Percentiles rank a stretch among this genome's conserved stretches.
These are phyloP conservation scores for Ogataea saltuana DNA, from an alignment of 805 yeast species.

Conservation along the genomic window DNA sequence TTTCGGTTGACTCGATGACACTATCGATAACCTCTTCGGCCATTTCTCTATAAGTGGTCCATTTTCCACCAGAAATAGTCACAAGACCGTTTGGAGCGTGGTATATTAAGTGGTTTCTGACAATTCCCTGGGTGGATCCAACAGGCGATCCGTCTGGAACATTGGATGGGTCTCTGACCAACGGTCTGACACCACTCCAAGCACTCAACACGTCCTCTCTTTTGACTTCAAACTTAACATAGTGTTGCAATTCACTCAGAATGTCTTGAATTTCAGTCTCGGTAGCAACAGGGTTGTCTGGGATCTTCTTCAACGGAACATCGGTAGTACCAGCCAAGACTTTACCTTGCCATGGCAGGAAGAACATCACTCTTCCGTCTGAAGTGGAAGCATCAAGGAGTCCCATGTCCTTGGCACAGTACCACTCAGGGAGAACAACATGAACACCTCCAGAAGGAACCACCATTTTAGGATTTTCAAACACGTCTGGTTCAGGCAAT, in stretches of 20 bases:
- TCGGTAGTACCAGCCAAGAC: slow-evolving; percentile 97
- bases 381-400: slow-evolving; percentile 87
- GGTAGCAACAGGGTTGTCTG: slow-evolving; percentile 76
- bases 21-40: slow-evolving; percentile 89
- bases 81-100: slow-evolving; percentile 69
- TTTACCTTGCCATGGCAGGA: slow-evolving; percentile 97
- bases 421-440: slow-evolving; percentile 86
- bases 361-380: slow-evolving; percentile 96
- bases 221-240: slow-evolving; percentile 83
- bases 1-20: slow-evolving; percentile 50
- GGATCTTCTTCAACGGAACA: slow-evolving; percentile 72
- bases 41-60: slow-evolving; percentile 99
- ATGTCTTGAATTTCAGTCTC: slow-evolving; percentile 90
- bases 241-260: slow-evolving; percentile 82
- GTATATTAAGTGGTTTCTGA: slow-evolving; percentile 82
- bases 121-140: slow-evolving; percentile 78
- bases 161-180: slow-evolving; percentile 77
- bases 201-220: slow-evolving; percentile 91
- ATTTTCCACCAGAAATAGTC: slow-evolving; percentile 94
- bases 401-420: slow-evolving; percentile 86
- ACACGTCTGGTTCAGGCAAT: slow-evolving; percentile 43
- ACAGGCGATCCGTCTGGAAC: slow-evolving; percentile 29
- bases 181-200: slow-evolving; percentile 96
- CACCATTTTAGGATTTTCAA: slow-evolving; percentile 66
- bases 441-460: slow-evolving; percentile 96